These are phyloP conservation scores for Cicer chorassanicum DNA, from an alignment of 306 rosid species.

Conservation along the genomic window DNA sequence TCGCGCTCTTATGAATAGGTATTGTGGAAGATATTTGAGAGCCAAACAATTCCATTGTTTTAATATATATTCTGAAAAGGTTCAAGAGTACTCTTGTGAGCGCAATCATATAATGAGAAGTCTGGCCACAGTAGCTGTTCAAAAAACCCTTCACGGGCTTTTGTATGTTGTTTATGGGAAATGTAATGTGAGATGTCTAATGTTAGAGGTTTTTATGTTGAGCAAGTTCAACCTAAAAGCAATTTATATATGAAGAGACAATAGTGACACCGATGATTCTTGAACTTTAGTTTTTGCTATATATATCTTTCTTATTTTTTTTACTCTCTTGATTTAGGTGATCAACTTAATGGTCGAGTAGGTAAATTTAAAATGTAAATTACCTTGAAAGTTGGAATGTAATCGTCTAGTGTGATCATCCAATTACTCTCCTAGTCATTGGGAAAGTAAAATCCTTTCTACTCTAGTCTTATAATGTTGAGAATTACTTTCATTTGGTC, in stretches of 20 bases:
- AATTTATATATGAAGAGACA: conserved; percentile 46
- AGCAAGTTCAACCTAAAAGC: conserved; percentile 70
- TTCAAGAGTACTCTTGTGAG: conserved; percentile 61
- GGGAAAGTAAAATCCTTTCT: too few species aligned
- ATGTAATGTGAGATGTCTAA: conserved; percentile 76
- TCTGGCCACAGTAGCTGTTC: conserved; percentile 71
- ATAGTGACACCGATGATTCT: conserved; percentile 18
- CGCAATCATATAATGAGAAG: conserved; percentile 65
- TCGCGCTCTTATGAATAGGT: conserved; percentile 75
- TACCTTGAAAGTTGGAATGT: neutral
- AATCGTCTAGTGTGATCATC: too few species aligned
- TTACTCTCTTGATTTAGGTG: conserved; percentile 22
- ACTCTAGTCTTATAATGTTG: too few species aligned
- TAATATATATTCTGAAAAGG: conserved; percentile 58
- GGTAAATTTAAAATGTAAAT: conserved; percentile 3
- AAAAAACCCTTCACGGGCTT: conserved; percentile 83
- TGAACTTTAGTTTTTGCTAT: conserved; percentile 32
- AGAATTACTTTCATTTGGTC: too few species aligned
- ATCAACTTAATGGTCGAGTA: neutral
- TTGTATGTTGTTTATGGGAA: conserved; percentile 79
- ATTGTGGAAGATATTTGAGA: conserved; percentile 75
- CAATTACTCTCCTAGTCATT: too few species aligned
- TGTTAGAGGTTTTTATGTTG: conserved; percentile 86
- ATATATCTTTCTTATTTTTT: neutral
- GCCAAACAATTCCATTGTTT: conserved; percentile 67